Evolutionary conservation across 1,139 yeast species (phyloP), one percentile per base, ranked within the genome.

Genomic region (Diutina siamensis): DNA sequence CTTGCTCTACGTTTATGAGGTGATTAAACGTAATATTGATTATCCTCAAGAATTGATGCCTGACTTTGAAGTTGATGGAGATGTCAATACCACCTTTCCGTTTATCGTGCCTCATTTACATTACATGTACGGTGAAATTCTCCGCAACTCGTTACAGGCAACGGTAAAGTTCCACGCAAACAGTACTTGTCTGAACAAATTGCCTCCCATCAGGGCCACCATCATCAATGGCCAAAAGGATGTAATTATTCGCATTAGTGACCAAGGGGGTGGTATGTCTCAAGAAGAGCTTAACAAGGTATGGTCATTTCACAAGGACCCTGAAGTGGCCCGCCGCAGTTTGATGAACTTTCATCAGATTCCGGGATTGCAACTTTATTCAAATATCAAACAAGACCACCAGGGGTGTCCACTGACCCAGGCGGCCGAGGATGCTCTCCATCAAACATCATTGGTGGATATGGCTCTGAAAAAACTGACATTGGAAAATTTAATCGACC

Each of bases 91-190:
- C 17, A 71, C 70, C 20, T 86, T 89, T 61, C 94, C 88, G 44
- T 89, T 88, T 56, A 74, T 89, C 70, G 81, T 82, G 12, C 82
- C 92, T 2, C 97, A 92, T 63, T 67, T 92, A 51, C 88, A 84
- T 55, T 89, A 86, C 59, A 70, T 89, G 48, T 68, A 88, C 48
- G 94, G 95, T 28, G 97, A 89, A 60, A 80, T 88, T 28, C 64
- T 92, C 51, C 72, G 97, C 51, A 89, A 92, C 59, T 77, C 94
- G 2, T 76, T 78, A 54, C 94, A 86, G 56, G 94, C 95, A 0
- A 82, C 94, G 1, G 75, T 83, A 35, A 68, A 65, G 45, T 55
- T 61, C 9, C 74, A 69, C 51, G 66, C 65, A 1, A 48, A 50
- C 8, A 51, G 52, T 18, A 58, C 62, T 1, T 20, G 21, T 53